Conservation (phyloP, 305 asterid species). For the Ilex paraguariensis region DNA sequence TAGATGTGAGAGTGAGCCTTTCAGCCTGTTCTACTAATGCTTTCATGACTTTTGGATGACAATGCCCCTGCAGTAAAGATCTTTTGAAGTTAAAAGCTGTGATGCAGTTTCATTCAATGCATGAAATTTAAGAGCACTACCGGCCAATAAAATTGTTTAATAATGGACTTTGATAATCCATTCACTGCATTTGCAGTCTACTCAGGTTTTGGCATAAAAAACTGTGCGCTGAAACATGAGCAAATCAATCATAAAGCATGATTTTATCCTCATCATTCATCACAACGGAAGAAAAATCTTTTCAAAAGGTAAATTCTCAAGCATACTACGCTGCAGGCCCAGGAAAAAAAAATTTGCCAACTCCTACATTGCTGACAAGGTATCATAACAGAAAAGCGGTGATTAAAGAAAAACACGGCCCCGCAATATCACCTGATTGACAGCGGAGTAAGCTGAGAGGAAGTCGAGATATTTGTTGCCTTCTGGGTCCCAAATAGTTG, state of each 20-base stretch:
- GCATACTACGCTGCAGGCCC: neutral
- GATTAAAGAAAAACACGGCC: neutral
- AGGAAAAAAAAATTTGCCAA: too few relatives aligned
- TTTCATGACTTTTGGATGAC: constrained; percentile 87
- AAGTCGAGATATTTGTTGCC: constrained; percentile 89
- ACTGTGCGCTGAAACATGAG: neutral
- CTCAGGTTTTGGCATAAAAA: neutral
- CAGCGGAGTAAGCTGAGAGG: constrained; percentile 94
- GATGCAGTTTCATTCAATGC: neutral
- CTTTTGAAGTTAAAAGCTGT: constrained; percentile 6
- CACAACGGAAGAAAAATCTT: neutral
- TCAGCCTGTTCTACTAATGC: constrained; percentile 78
- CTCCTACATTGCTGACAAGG: too few relatives aligned
- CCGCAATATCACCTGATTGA: constrained; percentile 62
- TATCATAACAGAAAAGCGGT: too few relatives aligned
- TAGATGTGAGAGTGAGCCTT: constrained; percentile 89
- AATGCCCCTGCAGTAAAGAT: constrained; percentile 67
- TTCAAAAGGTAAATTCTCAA: too few relatives aligned
- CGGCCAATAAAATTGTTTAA: too few relatives aligned
- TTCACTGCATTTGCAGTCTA: neutral
- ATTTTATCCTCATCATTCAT: too few relatives aligned
- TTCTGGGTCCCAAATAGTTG: constrained; percentile 91
- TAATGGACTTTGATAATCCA: too few relatives aligned
- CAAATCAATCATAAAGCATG: neutral
- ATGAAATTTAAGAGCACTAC: too few relatives aligned